These are phyloP conservation scores for Pseudocercospora ulei DNA, from an alignment of 2,329 filamentous ascomycete species.

Conservation along the genomic window DNA sequence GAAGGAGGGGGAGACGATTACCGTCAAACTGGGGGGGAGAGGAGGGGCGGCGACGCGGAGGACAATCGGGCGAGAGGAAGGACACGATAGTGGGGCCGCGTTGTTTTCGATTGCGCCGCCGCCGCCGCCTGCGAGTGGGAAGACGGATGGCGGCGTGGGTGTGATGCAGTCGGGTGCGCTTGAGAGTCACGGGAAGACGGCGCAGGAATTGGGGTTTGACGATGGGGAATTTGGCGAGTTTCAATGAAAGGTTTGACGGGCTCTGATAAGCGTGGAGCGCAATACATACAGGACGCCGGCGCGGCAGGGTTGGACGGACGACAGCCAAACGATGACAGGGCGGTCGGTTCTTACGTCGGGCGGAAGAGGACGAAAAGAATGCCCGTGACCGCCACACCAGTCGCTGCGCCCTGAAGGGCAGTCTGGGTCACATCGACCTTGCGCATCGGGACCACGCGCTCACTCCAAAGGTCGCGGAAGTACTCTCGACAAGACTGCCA, in stretches of 20 bases:
- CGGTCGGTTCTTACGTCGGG: conserved; percentile 23
- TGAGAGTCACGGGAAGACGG: conserved; percentile 28
- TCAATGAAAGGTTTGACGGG: conserved; percentile 37
- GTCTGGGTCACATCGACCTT: conserved; percentile 41
- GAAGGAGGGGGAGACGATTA: conserved; percentile 84
- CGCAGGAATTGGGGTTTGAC: conserved; percentile 65
- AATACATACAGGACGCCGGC: background rate
- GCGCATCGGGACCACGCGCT: conserved; percentile 39
- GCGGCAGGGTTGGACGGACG: too few species aligned
- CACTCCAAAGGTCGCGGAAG: conserved; percentile 36
- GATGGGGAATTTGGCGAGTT: conserved; percentile 86
- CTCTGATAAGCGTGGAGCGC: background rate
- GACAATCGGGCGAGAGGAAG: conserved; percentile 34
- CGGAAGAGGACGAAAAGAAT: conserved; percentile 32
- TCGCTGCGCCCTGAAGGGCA: conserved; percentile 39
- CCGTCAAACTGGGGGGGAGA: conserved; percentile 55
- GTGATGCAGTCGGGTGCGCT: conserved; percentile 55
- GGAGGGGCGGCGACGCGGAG: conserved; percentile 30
- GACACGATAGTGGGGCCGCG: conserved; percentile 38
- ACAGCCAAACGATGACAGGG: background rate
- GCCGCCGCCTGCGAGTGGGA: conserved; percentile 50
- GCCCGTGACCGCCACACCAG: conserved; percentile 35
- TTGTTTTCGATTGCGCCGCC: conserved; percentile 69
- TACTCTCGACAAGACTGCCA: conserved; percentile 21
- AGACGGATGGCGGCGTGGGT: conserved; percentile 46